Evolutionary conservation across 192 early-diverging fungal species (phyloP), one percentile per base, ranked within the genome.

Genomic region (Umbelopsis isabellina): DNA sequence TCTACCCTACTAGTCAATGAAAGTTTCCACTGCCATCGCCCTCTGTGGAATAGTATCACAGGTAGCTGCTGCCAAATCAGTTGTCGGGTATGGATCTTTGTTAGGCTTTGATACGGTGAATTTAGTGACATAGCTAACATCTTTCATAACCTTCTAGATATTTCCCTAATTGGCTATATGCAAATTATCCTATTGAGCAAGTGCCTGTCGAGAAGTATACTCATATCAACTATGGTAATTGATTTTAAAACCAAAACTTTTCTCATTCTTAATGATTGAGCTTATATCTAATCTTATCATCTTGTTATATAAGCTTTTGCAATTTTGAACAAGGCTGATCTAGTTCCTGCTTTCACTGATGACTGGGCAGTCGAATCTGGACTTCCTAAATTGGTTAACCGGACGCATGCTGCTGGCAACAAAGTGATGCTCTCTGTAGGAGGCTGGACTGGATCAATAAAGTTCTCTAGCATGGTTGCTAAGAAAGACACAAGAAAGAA

Each of bases 401-500:
- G 75, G 1, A 85, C 87, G 13, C 87, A 81, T 49, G 70, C 53
- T 15, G 70, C 64, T 18, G 65, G 78, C 8, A 84, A 80, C 74
- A 88, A 87, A 46, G 74, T 93, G 15, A 67, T 88, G 16, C 51
- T 93, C 15, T 82, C 86, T 8, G 81, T 91, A 23, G 91, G 91
- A 65, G 91, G 91, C 20, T 93, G 91, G 91, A 91, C 87, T 15
- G 90, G 91, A 18, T 91, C 89, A 2, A 84, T 90, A 72, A 78
- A 78, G 15, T 82, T 91, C 65, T 88, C 85, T 12, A 65, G 80
- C 2, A 85, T 91, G 69, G 83, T 83, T 53, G 76, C 80, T n/a
- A 78, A 78, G 25, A 16, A 75, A 8, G 78, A 72, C 20, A 79
- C 80, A 47, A 83, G 91, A 21, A 85, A 82, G 10, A 72, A 75